Evolutionary conservation across 2,329 filamentous ascomycete genomes (phyloP).

Genomic region (Botrytis squamosa): DNA sequence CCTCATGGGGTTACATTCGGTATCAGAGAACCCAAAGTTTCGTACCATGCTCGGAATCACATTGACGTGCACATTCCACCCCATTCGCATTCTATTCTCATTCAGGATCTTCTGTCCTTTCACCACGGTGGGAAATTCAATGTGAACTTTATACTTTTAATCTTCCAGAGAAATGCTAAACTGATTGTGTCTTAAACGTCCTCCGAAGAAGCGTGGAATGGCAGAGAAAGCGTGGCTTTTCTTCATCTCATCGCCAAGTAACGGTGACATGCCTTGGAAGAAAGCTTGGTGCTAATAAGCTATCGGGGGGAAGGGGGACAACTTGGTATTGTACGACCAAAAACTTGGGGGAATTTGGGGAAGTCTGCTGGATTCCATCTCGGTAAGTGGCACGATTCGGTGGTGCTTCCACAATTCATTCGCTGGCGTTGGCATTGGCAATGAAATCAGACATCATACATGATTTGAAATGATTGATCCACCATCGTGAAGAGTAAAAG

Average conservation of each 20-base stretch:
- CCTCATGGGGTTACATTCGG: background rate
- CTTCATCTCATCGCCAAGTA: constrained; percentile 21
- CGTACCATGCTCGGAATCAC: background rate
- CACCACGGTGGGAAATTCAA: background rate
- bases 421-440: background rate
- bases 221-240: background rate
- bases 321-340: background rate
- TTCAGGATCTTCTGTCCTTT: background rate
- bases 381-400: background rate
- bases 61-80: background rate
- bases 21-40: background rate
- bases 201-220: background rate
- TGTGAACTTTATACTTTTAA: background rate
- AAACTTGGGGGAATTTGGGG: constrained; percentile 5
- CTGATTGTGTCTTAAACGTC: background rate
- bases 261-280: constrained; percentile 11
- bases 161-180: background rate
- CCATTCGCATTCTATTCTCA: background rate
- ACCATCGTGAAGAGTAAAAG: background rate
- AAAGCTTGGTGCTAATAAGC: constrained; percentile 22
- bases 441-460: background rate
- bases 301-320: background rate
- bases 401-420: background rate
- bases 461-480: background rate
- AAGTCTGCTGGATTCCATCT: background rate